These are phyloP conservation scores for Pestalotiopsis sp. DNA, from an alignment of 2,329 filamentous ascomycete genomes.

Conservation along the genomic window DNA sequence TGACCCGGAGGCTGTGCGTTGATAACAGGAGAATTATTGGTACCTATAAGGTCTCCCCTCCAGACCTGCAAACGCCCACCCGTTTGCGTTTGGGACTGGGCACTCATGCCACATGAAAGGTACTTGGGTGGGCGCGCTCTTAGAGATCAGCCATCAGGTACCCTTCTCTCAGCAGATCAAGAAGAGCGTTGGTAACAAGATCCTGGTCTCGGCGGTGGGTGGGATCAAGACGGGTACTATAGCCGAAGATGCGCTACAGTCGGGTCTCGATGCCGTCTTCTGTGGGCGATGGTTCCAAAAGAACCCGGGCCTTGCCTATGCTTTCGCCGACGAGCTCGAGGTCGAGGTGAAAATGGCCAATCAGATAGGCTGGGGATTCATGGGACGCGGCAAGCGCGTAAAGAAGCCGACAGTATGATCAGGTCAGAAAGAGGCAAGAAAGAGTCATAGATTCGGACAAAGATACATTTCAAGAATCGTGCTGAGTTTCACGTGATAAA, in stretches of 20 bases:
- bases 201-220: conserved; percentile 57
- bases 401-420: background rate
- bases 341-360: conserved; percentile 48
- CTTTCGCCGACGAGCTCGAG: conserved; percentile 56
- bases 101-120: too few relatives aligned
- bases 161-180: conserved; percentile 68
- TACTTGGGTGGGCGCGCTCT: too few relatives aligned
- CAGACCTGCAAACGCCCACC: too few relatives aligned
- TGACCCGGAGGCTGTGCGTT: too few relatives aligned
- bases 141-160: conserved; percentile 44
- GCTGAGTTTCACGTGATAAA: too few relatives aligned
- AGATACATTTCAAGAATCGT: too few relatives aligned
- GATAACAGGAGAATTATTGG: too few relatives aligned
- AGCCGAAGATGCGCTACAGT: conserved; percentile 50
- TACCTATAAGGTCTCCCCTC: too few relatives aligned
- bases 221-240: conserved; percentile 45
- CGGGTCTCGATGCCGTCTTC: conserved; percentile 49
- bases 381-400: conserved; percentile 33
- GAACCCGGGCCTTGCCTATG: conserved; percentile 59
- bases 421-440: too few relatives aligned
- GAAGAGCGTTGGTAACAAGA: conserved; percentile 63
- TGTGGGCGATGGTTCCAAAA: conserved; percentile 59
- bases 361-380: conserved; percentile 60
- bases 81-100: too few relatives aligned
- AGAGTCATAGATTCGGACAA: too few relatives aligned